These are phyloP conservation scores for Acorus gramineus DNA, from an alignment of 106 monocot genomes.

Conservation along the genomic window DNA sequence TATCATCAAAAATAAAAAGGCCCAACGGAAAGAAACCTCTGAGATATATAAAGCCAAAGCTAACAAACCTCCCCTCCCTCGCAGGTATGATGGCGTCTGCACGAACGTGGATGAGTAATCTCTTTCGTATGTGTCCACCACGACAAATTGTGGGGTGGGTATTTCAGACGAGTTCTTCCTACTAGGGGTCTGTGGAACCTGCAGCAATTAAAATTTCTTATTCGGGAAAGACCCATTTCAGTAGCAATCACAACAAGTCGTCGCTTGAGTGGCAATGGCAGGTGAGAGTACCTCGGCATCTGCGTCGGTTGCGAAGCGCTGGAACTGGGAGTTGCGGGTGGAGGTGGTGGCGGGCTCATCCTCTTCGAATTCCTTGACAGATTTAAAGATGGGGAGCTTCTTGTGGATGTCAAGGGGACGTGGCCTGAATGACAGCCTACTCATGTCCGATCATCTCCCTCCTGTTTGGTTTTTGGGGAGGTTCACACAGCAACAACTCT, in stretches of 20 bases:
- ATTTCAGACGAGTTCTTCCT: slow-evolving; percentile 71
- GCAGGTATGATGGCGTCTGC: slow-evolving; percentile 81
- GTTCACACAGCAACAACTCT: no score
- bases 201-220: slow-evolving; percentile 1
- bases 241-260: background rate
- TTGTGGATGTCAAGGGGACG: slow-evolving; percentile 98
- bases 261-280: background rate
- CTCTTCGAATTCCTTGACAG: slow-evolving; percentile 91
- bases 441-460: slow-evolving; percentile 74
- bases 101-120: slow-evolving; percentile 78
- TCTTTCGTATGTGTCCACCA: slow-evolving; percentile 90
- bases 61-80: slow-evolving; percentile 86
- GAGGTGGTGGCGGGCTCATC: slow-evolving; percentile 51
- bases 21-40: no score
- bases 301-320: slow-evolving; percentile 37
- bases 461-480: no score
- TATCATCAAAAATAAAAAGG: background rate
- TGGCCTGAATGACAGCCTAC: slow-evolving; percentile 90
- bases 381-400: slow-evolving; percentile 86
- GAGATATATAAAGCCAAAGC: no score
- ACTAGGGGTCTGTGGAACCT: slow-evolving; percentile 39
- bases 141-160: slow-evolving; percentile 76
- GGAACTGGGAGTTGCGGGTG: slow-evolving; percentile 61
- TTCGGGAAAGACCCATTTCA: background rate
- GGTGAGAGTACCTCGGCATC: slow-evolving; percentile 62